Percentiles rank a stretch among this genome's conserved stretches.
Evolutionary conservation across 345 rosid species (phyloP).

Genomic region (Citrus medica): DNA sequence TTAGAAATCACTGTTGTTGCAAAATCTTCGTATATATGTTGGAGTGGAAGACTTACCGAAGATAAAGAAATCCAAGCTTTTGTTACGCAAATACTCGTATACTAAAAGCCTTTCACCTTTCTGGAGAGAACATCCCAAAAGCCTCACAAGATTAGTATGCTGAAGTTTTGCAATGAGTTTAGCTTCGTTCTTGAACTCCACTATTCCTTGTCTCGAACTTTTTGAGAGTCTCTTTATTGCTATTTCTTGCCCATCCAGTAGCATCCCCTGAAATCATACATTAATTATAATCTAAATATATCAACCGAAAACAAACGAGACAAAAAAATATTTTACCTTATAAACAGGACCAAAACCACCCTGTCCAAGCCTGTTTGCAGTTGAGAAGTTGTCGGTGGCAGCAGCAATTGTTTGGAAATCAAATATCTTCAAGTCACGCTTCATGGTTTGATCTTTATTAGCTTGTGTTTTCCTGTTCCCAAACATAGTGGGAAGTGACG

Average conservation of each 20-base stretch:
- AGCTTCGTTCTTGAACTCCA: slow-evolving; percentile 7
- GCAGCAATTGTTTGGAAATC: neutral
- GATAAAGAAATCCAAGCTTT: neutral
- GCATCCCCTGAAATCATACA: no score
- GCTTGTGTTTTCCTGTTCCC: no score
- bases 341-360: slow-evolving; percentile 13
- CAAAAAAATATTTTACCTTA: no score
- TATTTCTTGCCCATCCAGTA: no score
- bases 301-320: no score
- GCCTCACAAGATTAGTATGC: slow-evolving; percentile 9
- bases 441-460: no score
- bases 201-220: neutral
- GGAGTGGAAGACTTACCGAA: neutral
- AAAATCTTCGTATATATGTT: neutral
- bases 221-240: no score
- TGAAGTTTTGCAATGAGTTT: neutral
- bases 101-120: neutral
- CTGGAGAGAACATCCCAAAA: neutral
- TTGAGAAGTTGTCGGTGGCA: slow-evolving; percentile 5
- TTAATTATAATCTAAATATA: no score
- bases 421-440: neutral
- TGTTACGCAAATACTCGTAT: neutral
- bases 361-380: neutral
- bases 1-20: neutral
- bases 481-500: no score